Conservation (phyloP, 306 rosid species). For the Lupinus albus region DNA sequence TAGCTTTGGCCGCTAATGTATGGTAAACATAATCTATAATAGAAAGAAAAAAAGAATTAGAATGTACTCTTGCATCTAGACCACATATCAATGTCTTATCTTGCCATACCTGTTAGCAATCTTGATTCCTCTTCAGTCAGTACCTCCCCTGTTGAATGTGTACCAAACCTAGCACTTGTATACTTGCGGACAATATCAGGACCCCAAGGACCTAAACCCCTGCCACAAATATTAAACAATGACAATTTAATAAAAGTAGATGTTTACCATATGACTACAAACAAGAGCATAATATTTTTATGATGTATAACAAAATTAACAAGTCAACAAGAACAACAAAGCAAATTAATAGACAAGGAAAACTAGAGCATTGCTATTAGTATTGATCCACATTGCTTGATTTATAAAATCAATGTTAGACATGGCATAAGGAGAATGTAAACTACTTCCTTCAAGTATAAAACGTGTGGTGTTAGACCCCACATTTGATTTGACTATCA, state of each 20-base stretch:
- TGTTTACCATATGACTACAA: background rate
- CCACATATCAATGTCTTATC: constrained; percentile 35
- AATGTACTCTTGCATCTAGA: constrained; percentile 22
- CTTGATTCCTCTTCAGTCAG: constrained; percentile 72
- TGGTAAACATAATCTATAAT: constrained; percentile 80
- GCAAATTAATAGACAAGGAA: constrained; percentile 16
- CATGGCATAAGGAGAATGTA: background rate
- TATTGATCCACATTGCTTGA: background rate
- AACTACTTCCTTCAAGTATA: background rate
- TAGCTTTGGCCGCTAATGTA: constrained; percentile 83
- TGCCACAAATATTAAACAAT: constrained; percentile 46
- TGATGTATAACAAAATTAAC: background rate
- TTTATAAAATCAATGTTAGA: background rate
- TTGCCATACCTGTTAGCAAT: constrained; percentile 66
- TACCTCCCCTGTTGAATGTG: constrained; percentile 61
- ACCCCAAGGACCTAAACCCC: constrained; percentile 98
- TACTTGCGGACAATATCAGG: constrained; percentile 72
- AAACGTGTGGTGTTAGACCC: too few species aligned
- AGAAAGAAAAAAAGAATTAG: constrained; percentile 44
- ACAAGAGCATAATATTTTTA: constrained; percentile 5
- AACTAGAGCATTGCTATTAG: background rate
- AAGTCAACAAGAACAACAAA: background rate
- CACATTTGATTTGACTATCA: constrained; percentile 13
- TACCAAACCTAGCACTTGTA: constrained; percentile 75
- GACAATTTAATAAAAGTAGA: constrained; percentile 24